Conservation (phyloP, 2,329 filamentous ascomycete genomes). For the Fusarium goolgardi region DNA sequence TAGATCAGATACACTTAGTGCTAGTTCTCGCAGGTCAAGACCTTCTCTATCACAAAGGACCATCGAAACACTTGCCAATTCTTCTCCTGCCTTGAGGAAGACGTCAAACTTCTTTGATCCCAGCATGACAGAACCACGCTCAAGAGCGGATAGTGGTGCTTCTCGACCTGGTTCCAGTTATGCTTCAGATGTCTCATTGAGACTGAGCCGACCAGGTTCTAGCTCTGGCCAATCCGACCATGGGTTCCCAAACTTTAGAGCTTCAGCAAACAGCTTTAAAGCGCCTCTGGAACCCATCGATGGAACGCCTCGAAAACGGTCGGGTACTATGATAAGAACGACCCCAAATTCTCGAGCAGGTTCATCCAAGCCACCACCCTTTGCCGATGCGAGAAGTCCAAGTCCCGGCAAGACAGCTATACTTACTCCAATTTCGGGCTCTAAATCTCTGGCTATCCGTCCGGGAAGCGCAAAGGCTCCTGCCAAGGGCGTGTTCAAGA, state of each 20-base stretch:
- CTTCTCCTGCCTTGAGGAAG: conserved; percentile 77
- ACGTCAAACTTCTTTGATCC: conserved; percentile 78
- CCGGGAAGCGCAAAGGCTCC: conserved; percentile 64
- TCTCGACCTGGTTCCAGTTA: conserved; percentile 69
- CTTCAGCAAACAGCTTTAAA: conserved; percentile 59
- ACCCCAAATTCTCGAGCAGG: conserved; percentile 44
- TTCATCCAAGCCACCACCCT: conserved; percentile 44
- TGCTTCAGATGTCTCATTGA: conserved; percentile 69
- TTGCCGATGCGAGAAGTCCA: conserved; percentile 48
- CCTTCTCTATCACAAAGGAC: conserved; percentile 84
- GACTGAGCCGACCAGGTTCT: conserved; percentile 66
- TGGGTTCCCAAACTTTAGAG: conserved; percentile 54
- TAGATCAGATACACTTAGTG: conserved; percentile 36
- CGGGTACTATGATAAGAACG: conserved; percentile 38
- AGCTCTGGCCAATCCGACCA: conserved; percentile 61
- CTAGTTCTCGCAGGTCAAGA: conserved; percentile 48
- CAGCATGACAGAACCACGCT: conserved; percentile 59
- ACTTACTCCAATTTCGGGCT: conserved; percentile 54
- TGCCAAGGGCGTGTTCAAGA: conserved; percentile 64
- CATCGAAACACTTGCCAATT: conserved; percentile 82
- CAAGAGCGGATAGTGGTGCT: conserved; percentile 58
- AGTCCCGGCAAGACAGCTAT: conserved; percentile 55
- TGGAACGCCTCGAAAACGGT: conserved; percentile 56
- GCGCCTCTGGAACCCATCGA: conserved; percentile 57
- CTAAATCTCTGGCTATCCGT: conserved; percentile 61